phyloP scores from a whole-genome alignment of 2,329 filamentous ascomycete genomes.

The Grosmannia huntii region DNA sequence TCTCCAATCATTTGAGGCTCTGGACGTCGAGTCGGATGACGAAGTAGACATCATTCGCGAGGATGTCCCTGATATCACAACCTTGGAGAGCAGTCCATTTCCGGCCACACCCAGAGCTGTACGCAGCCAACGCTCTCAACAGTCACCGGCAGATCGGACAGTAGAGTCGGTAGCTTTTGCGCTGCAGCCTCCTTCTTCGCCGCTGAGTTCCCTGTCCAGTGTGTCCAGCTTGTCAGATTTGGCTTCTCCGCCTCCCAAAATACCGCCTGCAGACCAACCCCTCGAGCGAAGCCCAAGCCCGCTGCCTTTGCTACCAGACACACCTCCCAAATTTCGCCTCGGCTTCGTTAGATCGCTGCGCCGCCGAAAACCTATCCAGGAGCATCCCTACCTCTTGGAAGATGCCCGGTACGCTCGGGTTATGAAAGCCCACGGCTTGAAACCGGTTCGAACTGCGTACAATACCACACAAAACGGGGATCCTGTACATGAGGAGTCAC shows the following conservation, averaged over 20 bases:
- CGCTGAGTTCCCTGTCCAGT: conserved; percentile 5
- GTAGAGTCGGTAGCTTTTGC: not conserved
- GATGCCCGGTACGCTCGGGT: conserved; percentile 39
- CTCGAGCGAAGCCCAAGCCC: not conserved
- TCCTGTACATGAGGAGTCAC: conserved; percentile 27
- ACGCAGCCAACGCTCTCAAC: not conserved
- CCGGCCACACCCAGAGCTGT: not conserved
- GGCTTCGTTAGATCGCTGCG: conserved; percentile 37
- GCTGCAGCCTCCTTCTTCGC: conserved; percentile 4
- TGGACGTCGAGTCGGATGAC: conserved; percentile 4
- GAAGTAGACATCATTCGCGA: conserved; percentile 10
- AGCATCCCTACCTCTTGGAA: conserved; percentile 46
- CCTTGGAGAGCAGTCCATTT: not conserved
- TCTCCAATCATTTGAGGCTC: not conserved
- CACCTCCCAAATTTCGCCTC: conserved; percentile 13
- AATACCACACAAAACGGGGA: conserved; percentile 15
- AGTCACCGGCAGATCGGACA: not conserved
- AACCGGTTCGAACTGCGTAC: conserved; percentile 32
- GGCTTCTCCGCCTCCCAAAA: not conserved
- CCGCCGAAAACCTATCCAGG: conserved; percentile 46
- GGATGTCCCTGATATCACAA: not conserved
- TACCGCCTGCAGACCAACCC: not conserved
- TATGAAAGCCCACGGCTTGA: conserved; percentile 41
- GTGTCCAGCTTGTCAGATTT: not conserved
- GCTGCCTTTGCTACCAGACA: conserved; percentile 4